These are phyloP conservation scores for Xerocomus amazonicus DNA, from an alignment of 1,284 basidiomycete genomes.

Conservation along the genomic window DNA sequence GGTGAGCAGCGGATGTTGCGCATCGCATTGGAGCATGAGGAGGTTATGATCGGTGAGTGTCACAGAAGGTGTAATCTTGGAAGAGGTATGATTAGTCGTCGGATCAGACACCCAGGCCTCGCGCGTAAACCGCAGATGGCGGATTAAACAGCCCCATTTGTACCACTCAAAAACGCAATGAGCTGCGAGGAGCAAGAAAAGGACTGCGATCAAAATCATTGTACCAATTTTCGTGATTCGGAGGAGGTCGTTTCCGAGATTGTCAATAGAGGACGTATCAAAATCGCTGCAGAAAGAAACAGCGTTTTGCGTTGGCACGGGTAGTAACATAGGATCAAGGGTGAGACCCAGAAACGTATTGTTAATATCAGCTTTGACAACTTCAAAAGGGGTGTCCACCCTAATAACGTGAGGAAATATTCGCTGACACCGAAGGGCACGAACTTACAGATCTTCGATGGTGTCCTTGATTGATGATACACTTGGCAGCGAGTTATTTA, in stretches of 20 bases:
- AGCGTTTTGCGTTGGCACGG: slow-evolving; percentile 64
- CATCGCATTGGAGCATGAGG: slow-evolving; percentile 64
- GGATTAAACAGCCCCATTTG: slow-evolving; percentile 69
- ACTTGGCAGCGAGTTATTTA: slow-evolving; percentile 83
- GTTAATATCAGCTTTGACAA: slow-evolving; percentile 84
- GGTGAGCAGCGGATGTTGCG: slow-evolving; percentile 67
- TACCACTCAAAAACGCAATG: slow-evolving; percentile 75
- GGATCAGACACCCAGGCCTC: slow-evolving; percentile 74
- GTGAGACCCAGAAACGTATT: slow-evolving; percentile 69
- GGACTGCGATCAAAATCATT: slow-evolving; percentile 61
- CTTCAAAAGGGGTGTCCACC: slow-evolving; percentile 82
- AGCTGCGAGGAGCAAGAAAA: slow-evolving; percentile 59
- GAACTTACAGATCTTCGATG: slow-evolving; percentile 67
- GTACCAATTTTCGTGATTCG: slow-evolving; percentile 76
- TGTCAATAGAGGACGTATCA: slow-evolving; percentile 81
- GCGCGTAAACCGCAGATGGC: slow-evolving; percentile 64
- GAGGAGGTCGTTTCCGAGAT: slow-evolving; percentile 72
- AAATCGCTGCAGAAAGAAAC: slow-evolving; percentile 71
- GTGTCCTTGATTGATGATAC: slow-evolving; percentile 71
- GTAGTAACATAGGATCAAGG: slow-evolving; percentile 69
- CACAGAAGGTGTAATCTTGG: slow-evolving; percentile 45
- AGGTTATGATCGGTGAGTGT: slow-evolving; percentile 71
- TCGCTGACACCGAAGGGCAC: neutral
- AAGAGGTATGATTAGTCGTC: slow-evolving; percentile 43
- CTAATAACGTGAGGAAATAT: slow-evolving; percentile 37